Evolutionary conservation across 352 stramenopile genomes (phyloP), one percentile per base, ranked within the genome.

Genomic region (Blastocystis sp.): DNA sequence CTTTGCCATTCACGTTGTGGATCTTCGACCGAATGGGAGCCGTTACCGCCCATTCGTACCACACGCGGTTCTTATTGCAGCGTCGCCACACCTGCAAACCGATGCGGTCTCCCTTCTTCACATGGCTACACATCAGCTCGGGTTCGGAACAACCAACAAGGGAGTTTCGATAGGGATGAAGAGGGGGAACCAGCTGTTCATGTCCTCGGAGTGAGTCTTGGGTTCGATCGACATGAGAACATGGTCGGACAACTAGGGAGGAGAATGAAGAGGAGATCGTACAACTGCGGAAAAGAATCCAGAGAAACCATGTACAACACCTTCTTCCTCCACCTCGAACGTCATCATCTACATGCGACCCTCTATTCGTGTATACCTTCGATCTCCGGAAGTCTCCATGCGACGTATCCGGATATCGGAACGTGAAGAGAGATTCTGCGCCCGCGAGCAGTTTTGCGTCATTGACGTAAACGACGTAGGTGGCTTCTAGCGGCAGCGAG

Each of bases 161-260:
- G 96, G 96, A 32, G 93, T 88, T 4, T 91, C 91, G 32, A 99
- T 88, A 14, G 96, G 96, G 87, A 99, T 97, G 88, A 95, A 98
- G 64, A 98, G 92, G 29, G 96, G 96, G 89, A 99, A 99, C 96
- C 96, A 99, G 72, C 92, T 97, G 88, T 98, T 98, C 96, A 99
- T 98, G 49, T 94, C 94, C 73, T 93, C 90, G 9, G 94, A 98
- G 89, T 97, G 95, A 29, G 92, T 96, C 44, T 89, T 84, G 2
- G 96, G 96, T 56, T 95, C 92, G 89, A 98, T 99, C 77, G 92
- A 97, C 67, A 97, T 92, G 49, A 90, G 91, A 18, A 96, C 90
- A 79, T 97, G 90, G 32, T 92, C 91, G 84, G 97, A 98, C 8
- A 98, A 89, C 77, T 81, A 81, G 21, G n/a, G 21, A 49, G n/a